Base-by-base conservation (phyloP, 768 basidiomycete species). In the Calocera cornea region DNA sequence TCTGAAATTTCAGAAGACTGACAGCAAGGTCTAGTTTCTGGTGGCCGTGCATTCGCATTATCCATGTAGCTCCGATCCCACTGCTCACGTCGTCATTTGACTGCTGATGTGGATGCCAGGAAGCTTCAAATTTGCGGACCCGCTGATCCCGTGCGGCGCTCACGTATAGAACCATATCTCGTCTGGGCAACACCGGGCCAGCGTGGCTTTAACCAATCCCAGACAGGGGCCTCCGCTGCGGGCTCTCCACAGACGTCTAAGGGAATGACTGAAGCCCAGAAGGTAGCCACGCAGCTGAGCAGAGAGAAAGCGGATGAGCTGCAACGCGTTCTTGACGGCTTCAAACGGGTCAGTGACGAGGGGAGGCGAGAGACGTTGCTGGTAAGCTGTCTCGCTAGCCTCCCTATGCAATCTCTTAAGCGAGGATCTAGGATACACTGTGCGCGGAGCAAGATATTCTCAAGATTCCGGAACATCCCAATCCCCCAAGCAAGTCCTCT, bases 291-390 rank as follows among this genome's bases (percentile, higher is more conserved):
- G 31, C 75, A 5, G 14, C 16, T 60, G 54, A 60, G 31, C 31
- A 12, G 22, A 22, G 14, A 76, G 50, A 89, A 84, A 71, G 90
- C 90, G 0, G 77, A 79, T 1, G 89, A 92, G 72, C 83, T 93
- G 29, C 80, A 75, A 64, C 78, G 85, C 68, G 84, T 89, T 78
- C 75, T 93, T 16, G 81, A 77, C 47, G 83, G 76, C 31, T 78
- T 93, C 12, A 89, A 90, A 73, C 89, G 86, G 74, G 87, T 93
- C 1, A 84, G 89, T 68, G 87, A 91, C 65, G 89, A 90, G 72
- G 82, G 82, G 24, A 82, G 90, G 38, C 85, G 92, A 10, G 79
- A 80, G 54, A 87, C 87, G 8, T 76, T 92, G 24, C 79, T 92
- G 0, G 67, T 65, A 11, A 34, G 36, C 10, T 38, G 8, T 5